Conservation (phyloP, 2,329 filamentous ascomycete genomes). For the Mollisia scopiformis region DNA sequence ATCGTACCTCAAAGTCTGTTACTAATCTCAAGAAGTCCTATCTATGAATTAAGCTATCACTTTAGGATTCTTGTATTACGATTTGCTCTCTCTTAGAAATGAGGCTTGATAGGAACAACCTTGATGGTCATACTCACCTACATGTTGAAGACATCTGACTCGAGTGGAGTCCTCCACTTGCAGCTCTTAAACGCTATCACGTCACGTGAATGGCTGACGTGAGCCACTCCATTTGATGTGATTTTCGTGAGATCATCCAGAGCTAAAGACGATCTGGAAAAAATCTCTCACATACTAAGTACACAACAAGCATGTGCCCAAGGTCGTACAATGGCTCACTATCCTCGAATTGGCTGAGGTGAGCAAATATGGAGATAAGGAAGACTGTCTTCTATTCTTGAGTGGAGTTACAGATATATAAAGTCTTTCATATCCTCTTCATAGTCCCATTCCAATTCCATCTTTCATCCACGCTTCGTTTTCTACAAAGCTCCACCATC, state of each 20-base stretch:
- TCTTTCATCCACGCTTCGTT: not conserved
- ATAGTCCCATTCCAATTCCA: not conserved
- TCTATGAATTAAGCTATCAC: too few species aligned
- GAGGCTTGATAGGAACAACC: too few species aligned
- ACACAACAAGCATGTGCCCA: not conserved
- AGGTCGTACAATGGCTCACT: not conserved
- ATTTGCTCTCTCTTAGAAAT: too few species aligned
- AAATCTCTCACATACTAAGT: not conserved
- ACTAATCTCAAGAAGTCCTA: too few species aligned
- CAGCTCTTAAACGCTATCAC: too few species aligned
- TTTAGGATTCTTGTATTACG: too few species aligned
- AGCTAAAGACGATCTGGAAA: not conserved
- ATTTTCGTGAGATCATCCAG: not conserved
- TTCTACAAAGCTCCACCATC: not conserved
- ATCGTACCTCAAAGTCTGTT: too few species aligned
- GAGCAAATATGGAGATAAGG: not conserved
- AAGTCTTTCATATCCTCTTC: not conserved
- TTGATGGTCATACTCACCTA: too few species aligned
- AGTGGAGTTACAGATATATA: not conserved
- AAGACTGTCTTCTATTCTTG: not conserved
- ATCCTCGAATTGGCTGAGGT: not conserved
- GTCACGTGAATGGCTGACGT: not conserved
- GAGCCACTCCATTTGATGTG: not conserved
- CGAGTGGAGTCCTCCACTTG: too few species aligned
- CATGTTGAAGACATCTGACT: too few species aligned